These are phyloP conservation scores for Cryphonectria parasitica DNA, from an alignment of 2,329 filamentous ascomycete species.

Conservation along the genomic window DNA sequence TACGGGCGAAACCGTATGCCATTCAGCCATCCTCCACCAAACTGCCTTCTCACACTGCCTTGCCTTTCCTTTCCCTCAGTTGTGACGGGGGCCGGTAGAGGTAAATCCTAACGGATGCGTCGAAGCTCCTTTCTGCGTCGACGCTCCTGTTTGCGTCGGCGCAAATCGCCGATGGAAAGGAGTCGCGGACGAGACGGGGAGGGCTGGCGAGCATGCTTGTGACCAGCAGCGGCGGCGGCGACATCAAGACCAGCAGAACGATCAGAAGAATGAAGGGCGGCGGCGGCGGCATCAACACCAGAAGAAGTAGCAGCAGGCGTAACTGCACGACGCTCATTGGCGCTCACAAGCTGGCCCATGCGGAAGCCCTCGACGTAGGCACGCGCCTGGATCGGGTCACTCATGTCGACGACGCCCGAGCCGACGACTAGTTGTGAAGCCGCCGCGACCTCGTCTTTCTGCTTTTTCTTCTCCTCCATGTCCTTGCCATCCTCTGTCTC, in stretches of 20 bases:
- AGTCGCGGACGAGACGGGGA: not conserved
- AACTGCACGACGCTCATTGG: not conserved
- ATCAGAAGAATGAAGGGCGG: too few relatives aligned
- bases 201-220: not conserved
- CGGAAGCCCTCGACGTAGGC: conserved; percentile 34
- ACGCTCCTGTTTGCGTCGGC: too few relatives aligned
- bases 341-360: conserved; percentile 24
- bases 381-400: conserved; percentile 26
- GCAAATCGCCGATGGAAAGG: too few relatives aligned
- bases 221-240: not conserved
- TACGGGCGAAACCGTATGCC: not conserved
- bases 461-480: too few relatives aligned
- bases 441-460: not conserved
- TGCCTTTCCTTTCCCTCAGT: too few relatives aligned
- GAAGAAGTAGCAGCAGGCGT: not conserved
- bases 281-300: not conserved
- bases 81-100: too few relatives aligned
- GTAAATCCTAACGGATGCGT: too few relatives aligned
- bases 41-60: too few relatives aligned
- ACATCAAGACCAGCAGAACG: not conserved
- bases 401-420: conserved; percentile 22
- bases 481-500: too few relatives aligned
- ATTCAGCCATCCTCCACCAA: too few relatives aligned
- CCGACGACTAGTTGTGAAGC: not conserved
- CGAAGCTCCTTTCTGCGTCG: too few relatives aligned